Conservation (phyloP, 2,329 filamentous ascomycete genomes). For the Apiospora aurea region DNA sequence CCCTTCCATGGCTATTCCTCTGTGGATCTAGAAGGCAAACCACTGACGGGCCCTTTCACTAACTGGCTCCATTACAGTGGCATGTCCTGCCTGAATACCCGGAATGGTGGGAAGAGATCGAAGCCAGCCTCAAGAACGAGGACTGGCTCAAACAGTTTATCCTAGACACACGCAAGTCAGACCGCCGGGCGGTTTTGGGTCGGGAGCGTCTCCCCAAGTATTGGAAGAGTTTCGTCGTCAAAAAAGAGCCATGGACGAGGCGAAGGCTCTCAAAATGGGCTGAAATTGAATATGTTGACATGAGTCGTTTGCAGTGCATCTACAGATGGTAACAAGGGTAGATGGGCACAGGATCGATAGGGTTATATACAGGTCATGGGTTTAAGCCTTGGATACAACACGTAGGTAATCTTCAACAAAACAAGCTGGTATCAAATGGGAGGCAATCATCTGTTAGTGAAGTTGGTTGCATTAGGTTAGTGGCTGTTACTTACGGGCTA, state of each 20-base stretch:
- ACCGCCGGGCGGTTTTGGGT: background rate
- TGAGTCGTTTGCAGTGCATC: background rate
- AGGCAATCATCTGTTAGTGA: no score
- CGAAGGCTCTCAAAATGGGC: background rate
- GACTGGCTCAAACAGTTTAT: constrained; percentile 36
- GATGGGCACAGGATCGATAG: no score
- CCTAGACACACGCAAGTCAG: constrained; percentile 34
- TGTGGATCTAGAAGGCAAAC: background rate
- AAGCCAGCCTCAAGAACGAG: constrained; percentile 30
- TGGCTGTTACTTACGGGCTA: background rate
- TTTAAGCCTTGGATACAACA: no score
- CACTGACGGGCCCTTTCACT: background rate
- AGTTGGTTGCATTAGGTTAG: background rate
- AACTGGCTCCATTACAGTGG: constrained; percentile 33
- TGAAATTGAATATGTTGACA: background rate
- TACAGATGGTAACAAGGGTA: background rate
- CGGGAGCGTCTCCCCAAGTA: constrained; percentile 16
- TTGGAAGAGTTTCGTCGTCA: constrained; percentile 25
- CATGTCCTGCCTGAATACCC: constrained; percentile 31
- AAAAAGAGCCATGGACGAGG: background rate
- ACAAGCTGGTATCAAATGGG: no score
- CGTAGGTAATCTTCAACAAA: no score
- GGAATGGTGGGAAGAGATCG: constrained; percentile 35
- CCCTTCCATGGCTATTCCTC: background rate
- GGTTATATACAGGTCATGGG: no score